Evolutionary conservation across 2,329 filamentous ascomycete genomes (phyloP).

Genomic region (Stagonosporopsis vannaccii): DNA sequence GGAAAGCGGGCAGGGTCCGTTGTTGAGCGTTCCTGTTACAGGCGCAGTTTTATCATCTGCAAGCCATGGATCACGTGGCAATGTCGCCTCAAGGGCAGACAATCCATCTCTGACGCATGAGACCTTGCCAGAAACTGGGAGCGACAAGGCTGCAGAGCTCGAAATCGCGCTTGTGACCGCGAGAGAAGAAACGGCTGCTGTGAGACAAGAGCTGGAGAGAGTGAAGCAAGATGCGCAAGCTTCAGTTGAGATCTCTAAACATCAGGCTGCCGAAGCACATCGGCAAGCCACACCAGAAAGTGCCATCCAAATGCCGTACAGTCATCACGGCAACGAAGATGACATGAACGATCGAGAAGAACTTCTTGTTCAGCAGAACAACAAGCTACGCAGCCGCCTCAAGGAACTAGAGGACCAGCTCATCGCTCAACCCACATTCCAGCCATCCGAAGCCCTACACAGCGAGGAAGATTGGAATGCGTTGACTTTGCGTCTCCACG

Average conservation of each 20-base stretch:
- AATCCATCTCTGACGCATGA: neutral
- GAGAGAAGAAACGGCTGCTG: conserved; percentile 30
- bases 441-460: conserved; percentile 16
- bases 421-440: conserved; percentile 17
- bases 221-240: conserved; percentile 28
- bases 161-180: conserved; percentile 36
- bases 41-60: neutral
- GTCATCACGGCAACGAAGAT: neutral
- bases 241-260: conserved; percentile 32
- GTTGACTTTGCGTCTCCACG: conserved; percentile 39
- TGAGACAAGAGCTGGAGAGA: conserved; percentile 37
- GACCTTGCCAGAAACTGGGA: neutral
- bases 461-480: conserved; percentile 36
- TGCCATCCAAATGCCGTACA: neutral
- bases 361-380: conserved; percentile 32
- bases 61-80: neutral
- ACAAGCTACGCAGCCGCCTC: conserved; percentile 33
- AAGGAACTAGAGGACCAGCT: conserved; percentile 38
- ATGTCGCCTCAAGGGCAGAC: neutral
- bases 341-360: conserved; percentile 3
- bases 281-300: neutral
- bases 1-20: neutral
- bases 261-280: conserved; percentile 23
- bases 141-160: conserved; percentile 33
- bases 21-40: neutral